Percentiles rank a stretch among this genome's conserved stretches.
phyloP scores from a whole-genome alignment of 768 basidiomycete species.

The Gelatoporia subvermispora region DNA sequence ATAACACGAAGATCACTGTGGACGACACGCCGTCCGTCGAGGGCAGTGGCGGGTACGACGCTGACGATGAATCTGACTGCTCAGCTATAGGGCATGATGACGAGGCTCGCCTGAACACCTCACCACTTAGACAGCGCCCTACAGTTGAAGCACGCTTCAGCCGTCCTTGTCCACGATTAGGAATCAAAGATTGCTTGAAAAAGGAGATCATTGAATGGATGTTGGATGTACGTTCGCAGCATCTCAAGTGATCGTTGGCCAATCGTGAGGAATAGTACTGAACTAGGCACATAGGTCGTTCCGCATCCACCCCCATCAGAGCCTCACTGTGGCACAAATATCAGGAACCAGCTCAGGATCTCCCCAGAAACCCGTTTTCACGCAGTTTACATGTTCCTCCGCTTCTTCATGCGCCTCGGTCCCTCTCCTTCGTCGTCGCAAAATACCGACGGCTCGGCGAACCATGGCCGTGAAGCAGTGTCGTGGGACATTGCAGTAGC shows the following conservation, averaged over 20 bases:
- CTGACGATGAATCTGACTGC: not conserved
- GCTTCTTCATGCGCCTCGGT: conserved; percentile 46
- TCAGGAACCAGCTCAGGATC: conserved; percentile 49
- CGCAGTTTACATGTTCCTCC: conserved; percentile 53
- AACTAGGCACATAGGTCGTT: conserved; percentile 11
- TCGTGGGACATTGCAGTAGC: conserved; percentile 57
- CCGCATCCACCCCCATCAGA: conserved; percentile 9
- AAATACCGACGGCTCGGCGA: not conserved
- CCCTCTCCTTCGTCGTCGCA: conserved; percentile 4
- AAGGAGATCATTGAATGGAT: conserved; percentile 39
- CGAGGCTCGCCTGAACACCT: no score
- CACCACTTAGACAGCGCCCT: not conserved
- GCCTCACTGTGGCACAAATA: conserved; percentile 22
- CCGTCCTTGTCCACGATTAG: conserved; percentile 6
- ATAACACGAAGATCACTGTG: no score
- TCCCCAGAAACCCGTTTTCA: conserved; percentile 63
- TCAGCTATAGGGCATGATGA: no score
- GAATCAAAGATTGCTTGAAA: conserved; percentile 32
- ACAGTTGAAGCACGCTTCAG: not conserved
- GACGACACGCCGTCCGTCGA: no score
- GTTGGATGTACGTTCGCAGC: conserved; percentile 31
- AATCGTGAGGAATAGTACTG: no score
- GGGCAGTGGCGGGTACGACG: conserved; percentile 4
- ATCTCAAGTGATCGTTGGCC: no score
- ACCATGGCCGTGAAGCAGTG: conserved; percentile 24